A percentile compares a stretch with the other conserved stretches of the same genome.
phyloP scores from a whole-genome alignment of 2,329 filamentous ascomycete genomes.

The Ceratocystis diversiconidia region DNA sequence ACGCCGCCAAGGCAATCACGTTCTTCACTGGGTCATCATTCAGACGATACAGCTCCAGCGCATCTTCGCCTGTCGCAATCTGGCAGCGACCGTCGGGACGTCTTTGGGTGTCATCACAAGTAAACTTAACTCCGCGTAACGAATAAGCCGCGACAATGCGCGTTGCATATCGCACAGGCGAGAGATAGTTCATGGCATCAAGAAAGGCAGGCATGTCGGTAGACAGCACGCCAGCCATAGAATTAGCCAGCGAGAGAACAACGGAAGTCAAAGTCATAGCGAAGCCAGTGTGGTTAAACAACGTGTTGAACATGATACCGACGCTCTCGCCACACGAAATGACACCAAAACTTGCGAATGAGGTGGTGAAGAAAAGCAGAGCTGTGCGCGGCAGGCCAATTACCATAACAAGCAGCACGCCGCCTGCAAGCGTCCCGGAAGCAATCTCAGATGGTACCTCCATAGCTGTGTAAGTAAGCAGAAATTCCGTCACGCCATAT shows the following conservation, averaged over 20 bases:
- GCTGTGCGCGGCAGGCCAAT: slow-evolving; percentile 49
- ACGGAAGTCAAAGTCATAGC: slow-evolving; percentile 59
- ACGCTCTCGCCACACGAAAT: slow-evolving; percentile 61
- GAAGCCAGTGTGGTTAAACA: slow-evolving; percentile 61
- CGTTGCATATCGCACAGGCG: slow-evolving; percentile 54
- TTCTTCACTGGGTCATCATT: slow-evolving; percentile 47
- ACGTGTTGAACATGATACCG: slow-evolving; percentile 67
- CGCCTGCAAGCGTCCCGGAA: slow-evolving; percentile 51
- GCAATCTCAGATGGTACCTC: slow-evolving; percentile 59
- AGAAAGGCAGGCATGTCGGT: slow-evolving; percentile 55
- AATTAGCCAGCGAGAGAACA: slow-evolving; percentile 54
- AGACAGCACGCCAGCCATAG: slow-evolving; percentile 57
- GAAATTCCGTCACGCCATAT: slow-evolving; percentile 57
- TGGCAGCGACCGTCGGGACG: slow-evolving; percentile 48
- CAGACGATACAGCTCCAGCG: slow-evolving; percentile 52
- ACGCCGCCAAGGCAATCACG: slow-evolving; percentile 47
- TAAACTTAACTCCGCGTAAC: slow-evolving; percentile 45
- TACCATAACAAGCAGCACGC: slow-evolving; percentile 47
- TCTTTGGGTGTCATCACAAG: slow-evolving; percentile 46
- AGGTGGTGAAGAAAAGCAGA: slow-evolving; percentile 51
- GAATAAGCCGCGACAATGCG: slow-evolving; percentile 54
- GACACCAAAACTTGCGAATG: slow-evolving; percentile 58
- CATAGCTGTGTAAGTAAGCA: slow-evolving; percentile 53
- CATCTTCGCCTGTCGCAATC: slow-evolving; percentile 51
- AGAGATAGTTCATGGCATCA: slow-evolving; percentile 55